Evolutionary conservation across 2,329 filamentous ascomycete species (phyloP).

Genomic region (Claviceps maximensis): DNA sequence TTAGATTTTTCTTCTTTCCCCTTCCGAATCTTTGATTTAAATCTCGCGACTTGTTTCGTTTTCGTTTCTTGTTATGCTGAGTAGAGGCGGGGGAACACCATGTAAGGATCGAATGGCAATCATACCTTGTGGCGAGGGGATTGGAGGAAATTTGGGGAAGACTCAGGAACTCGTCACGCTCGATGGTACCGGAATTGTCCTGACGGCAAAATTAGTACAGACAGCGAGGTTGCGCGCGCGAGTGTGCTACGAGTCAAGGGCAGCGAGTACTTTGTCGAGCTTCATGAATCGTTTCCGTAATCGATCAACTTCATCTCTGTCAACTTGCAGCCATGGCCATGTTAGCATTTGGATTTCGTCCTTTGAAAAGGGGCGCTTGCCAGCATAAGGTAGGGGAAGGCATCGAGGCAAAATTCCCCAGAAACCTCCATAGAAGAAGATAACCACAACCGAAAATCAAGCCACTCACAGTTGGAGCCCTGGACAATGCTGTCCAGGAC

Average conservation of each 20-base stretch:
- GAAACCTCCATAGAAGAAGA: no score
- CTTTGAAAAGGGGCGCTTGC: neutral
- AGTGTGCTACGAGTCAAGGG: neutral
- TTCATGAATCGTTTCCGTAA: constrained; percentile 98
- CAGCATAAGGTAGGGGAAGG: no score
- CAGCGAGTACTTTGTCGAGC: constrained; percentile 65
- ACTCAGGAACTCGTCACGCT: constrained; percentile 94
- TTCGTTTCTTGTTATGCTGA: neutral
- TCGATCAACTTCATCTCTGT: constrained; percentile 92
- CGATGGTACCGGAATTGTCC: constrained; percentile 97
- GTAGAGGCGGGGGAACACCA: no score
- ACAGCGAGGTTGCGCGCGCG: neutral
- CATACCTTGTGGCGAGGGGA: constrained; percentile 82
- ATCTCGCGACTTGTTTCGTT: neutral
- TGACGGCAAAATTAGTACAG: constrained; percentile 21
- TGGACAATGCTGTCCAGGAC: constrained; percentile 94
- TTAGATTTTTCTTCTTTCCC: no score
- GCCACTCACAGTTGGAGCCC: constrained; percentile 72
- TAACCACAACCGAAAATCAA: neutral
- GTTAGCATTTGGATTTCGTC: constrained; percentile 2
- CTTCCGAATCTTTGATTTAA: no score
- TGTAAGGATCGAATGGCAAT: neutral
- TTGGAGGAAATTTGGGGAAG: constrained; percentile 97
- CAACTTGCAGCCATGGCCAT: constrained; percentile 44
- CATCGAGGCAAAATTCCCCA: neutral